Percentiles rank a stretch among this genome's conserved stretches.
phyloP scores from a whole-genome alignment of 2,329 filamentous ascomycete species.

The Fonsecaea monophora region DNA sequence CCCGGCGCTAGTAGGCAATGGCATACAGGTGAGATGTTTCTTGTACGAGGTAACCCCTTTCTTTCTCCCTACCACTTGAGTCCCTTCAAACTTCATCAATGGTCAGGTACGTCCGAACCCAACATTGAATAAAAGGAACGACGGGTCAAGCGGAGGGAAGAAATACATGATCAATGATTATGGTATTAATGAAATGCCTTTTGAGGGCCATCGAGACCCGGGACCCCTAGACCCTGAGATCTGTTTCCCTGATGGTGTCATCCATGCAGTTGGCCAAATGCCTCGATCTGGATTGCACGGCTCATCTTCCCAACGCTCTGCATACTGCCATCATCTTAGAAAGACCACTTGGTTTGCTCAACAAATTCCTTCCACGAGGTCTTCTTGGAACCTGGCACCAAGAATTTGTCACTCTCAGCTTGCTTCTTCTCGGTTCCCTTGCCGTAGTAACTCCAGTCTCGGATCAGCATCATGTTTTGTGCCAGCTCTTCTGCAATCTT shows the following conservation, averaged over 20 bases:
- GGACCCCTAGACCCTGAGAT: too few species aligned
- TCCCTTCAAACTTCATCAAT: not conserved
- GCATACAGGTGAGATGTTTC: too few species aligned
- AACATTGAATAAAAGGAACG: not conserved
- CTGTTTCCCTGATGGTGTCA: not conserved
- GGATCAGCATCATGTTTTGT: slow-evolving; percentile 61
- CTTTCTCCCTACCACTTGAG: too few species aligned
- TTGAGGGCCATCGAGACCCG: not conserved
- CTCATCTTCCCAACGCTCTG: not conserved
- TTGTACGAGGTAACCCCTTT: too few species aligned
- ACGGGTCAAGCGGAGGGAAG: not conserved
- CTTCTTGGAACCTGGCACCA: slow-evolving; percentile 30
- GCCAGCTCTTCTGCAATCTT: slow-evolving; percentile 57
- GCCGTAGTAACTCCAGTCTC: slow-evolving; percentile 61
- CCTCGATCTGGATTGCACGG: not conserved
- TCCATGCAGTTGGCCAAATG: not conserved
- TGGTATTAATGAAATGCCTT: not conserved
- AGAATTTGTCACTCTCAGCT: slow-evolving; percentile 33
- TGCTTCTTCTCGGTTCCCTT: slow-evolving; percentile 45
- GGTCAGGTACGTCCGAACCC: too few species aligned
- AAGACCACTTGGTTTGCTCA: slow-evolving; percentile 27
- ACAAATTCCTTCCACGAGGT: slow-evolving; percentile 31
- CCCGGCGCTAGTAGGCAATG: not conserved
- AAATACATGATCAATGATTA: not conserved
- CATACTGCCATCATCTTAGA: slow-evolving; percentile 11